Conservation (phyloP, 164 flowering plant genomes). For the Warburgia ugandensis region DNA sequence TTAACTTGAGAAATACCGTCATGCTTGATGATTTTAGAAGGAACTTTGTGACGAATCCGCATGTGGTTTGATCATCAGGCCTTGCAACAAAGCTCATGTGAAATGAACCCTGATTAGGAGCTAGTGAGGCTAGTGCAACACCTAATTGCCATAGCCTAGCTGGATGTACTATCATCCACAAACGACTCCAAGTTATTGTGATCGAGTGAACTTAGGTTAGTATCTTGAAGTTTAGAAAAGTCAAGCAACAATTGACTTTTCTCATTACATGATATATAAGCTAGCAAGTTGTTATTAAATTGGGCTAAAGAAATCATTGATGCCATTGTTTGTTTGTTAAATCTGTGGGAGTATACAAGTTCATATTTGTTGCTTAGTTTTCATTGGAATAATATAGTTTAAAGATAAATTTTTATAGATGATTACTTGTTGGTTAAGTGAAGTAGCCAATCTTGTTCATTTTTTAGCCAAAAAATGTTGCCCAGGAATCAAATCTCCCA, state of each 20-base stretch:
- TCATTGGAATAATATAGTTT: no score
- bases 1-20: conserved; percentile 72
- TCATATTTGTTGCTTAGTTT: no score
- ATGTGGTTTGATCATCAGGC: conserved; percentile 82
- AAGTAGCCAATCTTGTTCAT: no score
- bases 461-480: no score
- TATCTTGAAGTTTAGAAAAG: conserved; percentile 20
- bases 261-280: no score
- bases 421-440: no score
- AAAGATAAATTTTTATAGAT: no score
- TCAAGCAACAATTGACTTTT: neutral
- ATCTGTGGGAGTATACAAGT: neutral
- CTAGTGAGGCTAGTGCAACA: conserved; percentile 84
- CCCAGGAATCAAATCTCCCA: no score
- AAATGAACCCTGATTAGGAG: conserved; percentile 75
- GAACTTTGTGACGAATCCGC: conserved; percentile 97
- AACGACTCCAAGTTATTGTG: conserved; percentile 61
- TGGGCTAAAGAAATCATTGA: neutral
- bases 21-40: conserved; percentile 97
- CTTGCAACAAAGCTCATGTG: conserved; percentile 80
- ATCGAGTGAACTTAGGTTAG: conserved; percentile 54
- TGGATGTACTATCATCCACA: conserved; percentile 77
- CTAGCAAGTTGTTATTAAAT: neutral
- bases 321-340: neutral
- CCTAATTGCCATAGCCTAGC: conserved; percentile 87